Evolutionary conservation across 73 alveolate species (phyloP).

Genomic region (Paraurostyla sp.): DNA sequence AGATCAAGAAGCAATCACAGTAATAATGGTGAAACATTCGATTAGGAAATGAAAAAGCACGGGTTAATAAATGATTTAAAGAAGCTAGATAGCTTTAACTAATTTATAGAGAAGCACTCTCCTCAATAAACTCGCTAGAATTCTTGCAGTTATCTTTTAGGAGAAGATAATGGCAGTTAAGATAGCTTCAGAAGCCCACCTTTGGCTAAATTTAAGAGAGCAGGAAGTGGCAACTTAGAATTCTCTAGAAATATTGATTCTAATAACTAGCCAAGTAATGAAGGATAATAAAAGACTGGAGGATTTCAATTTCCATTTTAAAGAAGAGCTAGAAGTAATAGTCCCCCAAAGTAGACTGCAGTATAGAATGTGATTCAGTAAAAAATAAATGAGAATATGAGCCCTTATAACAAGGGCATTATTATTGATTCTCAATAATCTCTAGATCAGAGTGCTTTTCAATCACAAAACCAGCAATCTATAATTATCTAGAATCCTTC

Average conservation of each 20-base stretch:
- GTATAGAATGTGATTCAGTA: conserved; percentile 11
- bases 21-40: conserved; percentile 33
- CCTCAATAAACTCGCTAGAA: conserved; percentile 24
- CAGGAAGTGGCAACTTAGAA: conserved; percentile 10
- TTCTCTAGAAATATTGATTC: not conserved
- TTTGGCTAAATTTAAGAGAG: conserved; percentile 16
- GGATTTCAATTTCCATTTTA: conserved; percentile 32
- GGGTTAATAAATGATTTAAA: conserved; percentile 32
- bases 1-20: not conserved
- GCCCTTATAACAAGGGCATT: conserved; percentile 10
- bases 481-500: not conserved
- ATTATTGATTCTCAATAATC: not conserved
- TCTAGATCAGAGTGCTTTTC: conserved; percentile 4
- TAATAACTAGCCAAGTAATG: not conserved
- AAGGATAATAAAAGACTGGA: not conserved
- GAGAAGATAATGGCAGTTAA: not conserved
- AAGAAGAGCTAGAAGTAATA: conserved; percentile 55
- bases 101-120: conserved; percentile 34
- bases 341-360: conserved; percentile 32
- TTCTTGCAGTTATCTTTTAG: conserved; percentile 11
- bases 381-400: conserved; percentile 1
- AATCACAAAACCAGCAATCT: not conserved
- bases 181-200: conserved; percentile 14
- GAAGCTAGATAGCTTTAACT: conserved; percentile 28
- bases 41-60: conserved; percentile 39